Evolutionary conservation across 257 asterid genomes (phyloP).

Genomic region (Ligustrum vulgare): DNA sequence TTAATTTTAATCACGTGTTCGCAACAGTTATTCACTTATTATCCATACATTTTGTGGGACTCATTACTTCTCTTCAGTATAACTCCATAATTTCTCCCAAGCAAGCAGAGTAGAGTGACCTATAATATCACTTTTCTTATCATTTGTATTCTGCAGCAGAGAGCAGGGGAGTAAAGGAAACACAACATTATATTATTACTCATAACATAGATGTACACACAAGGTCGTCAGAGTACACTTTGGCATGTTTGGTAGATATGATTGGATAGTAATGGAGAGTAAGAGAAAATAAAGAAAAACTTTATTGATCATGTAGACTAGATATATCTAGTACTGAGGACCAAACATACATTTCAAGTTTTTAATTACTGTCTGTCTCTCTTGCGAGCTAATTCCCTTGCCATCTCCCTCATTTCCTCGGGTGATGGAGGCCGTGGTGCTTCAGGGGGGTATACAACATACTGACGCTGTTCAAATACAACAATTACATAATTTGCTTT

Average conservation of each 20-base stretch:
- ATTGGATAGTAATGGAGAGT: neutral
- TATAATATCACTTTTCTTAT: neutral
- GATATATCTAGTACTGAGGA: neutral
- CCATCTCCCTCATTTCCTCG: conserved; percentile 86
- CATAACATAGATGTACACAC: neutral
- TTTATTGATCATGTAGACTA: neutral
- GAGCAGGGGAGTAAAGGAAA: neutral
- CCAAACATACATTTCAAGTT: neutral
- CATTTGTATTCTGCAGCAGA: neutral
- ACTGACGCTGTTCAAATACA: conserved; percentile 64
- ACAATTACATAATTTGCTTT: conserved; percentile 7
- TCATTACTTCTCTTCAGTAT: no score
- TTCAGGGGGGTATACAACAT: conserved; percentile 82
- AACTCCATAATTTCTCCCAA: no score
- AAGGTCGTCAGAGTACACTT: neutral
- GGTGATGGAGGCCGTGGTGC: conserved; percentile 82
- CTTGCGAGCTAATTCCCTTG: conserved; percentile 66
- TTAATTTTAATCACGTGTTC: no score
- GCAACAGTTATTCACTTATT: no score
- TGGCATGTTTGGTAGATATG: neutral
- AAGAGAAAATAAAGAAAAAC: neutral
- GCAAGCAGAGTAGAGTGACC: neutral
- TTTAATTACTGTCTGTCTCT: conserved; percentile 45
- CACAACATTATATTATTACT: neutral
- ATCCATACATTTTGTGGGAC: no score